Base-by-base conservation (phyloP, 1,284 basidiomycete genomes). In the Athelia sp. region DNA sequence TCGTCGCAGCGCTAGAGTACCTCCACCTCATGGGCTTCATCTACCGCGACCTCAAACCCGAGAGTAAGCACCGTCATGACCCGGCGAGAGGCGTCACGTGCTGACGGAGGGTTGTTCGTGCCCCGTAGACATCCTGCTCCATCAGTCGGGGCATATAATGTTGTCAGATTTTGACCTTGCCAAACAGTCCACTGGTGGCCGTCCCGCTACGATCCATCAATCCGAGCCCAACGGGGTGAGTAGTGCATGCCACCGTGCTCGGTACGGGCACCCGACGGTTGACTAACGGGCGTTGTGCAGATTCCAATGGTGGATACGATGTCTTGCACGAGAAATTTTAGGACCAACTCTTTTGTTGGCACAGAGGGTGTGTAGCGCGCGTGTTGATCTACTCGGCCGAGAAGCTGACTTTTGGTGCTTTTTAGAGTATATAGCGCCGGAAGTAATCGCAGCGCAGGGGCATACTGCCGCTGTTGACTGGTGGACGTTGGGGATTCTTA, bases 21-120 rank as follows among this genome's bases (percentile, higher is more conserved):
- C 77, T 99, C 32, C 97, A 99, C 77, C 79, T 98, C 52, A 98
- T 98, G 83, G 97, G 97, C 29, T 99, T 97, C 74, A 98, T 99
- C 61, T 99, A 99, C 72, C 87, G 97, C 46, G 97, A 99, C 76
- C 81, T 99, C 48, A 99, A 99, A 70, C 97, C 97, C 26, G 97
- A 99, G 74, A 99, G 94, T 98, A 70, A 62, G 93, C 81, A 44
- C 21, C 24, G 8, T 40, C 8, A 8, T 4, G 19, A 40, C 36
- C 6, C 6, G 26, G 26, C 26, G 26, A 29, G 26, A 29, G 6
- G 19, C 15, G 19, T 21, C 36, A 40, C 54, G 34, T 58, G 45
- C 56, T 54, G 34, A 46, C 52, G 48, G 51, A 48, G 51, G 31
- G 45, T 46, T 52, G n/a, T n/a, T n/a, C n/a, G n/a, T n/a, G 54